These are phyloP conservation scores for Neurospora terricola DNA, from an alignment of 495 filamentous ascomycete species.

Conservation along the genomic window DNA sequence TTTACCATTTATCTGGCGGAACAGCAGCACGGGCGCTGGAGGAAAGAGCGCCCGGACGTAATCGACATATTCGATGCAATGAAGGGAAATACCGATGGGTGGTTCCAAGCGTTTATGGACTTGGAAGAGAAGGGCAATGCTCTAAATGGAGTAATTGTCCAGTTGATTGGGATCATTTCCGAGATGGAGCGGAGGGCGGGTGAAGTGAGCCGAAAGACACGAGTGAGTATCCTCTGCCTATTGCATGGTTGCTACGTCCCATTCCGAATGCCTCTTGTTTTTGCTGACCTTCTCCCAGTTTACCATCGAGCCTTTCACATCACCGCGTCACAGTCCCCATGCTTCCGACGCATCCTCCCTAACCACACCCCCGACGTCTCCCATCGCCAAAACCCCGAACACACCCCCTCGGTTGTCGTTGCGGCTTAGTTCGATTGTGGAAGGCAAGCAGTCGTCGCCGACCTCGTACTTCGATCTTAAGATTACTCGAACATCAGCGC, in stretches of 20 bases:
- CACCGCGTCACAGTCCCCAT: conserved; percentile 18
- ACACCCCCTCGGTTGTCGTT: conserved; percentile 24
- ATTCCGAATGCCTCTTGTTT: background rate
- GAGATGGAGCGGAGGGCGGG: conserved; percentile 73
- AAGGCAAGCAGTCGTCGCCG: conserved; percentile 2
- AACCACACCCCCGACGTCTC: conserved; percentile 15
- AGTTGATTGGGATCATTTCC: conserved; percentile 54
- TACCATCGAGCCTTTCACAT: conserved; percentile 12
- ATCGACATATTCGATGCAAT: conserved; percentile 66
- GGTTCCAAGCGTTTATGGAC: conserved; percentile 63
- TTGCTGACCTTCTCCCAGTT: conserved; percentile 9
- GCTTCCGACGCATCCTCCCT: conserved; percentile 19
- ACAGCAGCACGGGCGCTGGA: conserved; percentile 49
- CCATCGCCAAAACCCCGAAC: conserved; percentile 13
- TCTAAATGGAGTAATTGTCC: conserved; percentile 51
- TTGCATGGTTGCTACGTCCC: background rate
- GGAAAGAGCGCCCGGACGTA: conserved; percentile 38
- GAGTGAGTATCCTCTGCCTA: conserved; percentile 26
- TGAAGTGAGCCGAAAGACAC: conserved; percentile 56
- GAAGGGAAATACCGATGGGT: conserved; percentile 79
- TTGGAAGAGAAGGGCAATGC: conserved; percentile 54
- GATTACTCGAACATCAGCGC: background rate
- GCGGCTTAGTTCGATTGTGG: conserved; percentile 18
- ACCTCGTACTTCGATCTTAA: conserved; percentile 12
- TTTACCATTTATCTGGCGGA: conserved; percentile 64